These are phyloP conservation scores for Diaporthe citri DNA, from an alignment of 2,329 filamentous ascomycete genomes.

Conservation along the genomic window DNA sequence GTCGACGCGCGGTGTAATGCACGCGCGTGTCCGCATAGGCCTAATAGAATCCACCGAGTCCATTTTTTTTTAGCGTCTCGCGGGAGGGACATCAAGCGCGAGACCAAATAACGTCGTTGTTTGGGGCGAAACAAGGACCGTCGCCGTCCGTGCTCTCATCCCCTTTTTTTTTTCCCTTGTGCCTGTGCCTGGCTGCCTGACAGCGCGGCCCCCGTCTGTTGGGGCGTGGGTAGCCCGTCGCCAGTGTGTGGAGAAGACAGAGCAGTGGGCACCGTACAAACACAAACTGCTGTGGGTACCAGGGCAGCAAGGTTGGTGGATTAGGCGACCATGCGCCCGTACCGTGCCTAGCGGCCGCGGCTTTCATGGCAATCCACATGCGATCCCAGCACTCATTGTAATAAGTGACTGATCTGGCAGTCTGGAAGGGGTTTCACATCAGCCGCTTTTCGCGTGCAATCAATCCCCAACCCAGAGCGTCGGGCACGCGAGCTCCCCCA, in stretches of 20 bases:
- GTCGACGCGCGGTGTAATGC: constrained; percentile 27
- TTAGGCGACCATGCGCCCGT: constrained; percentile 21
- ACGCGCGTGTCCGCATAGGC: constrained; percentile 17
- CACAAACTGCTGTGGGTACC: constrained; percentile 4
- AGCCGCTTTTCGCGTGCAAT: constrained; percentile 6
- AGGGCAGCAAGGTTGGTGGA: constrained; percentile 14
- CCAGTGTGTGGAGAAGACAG: constrained; percentile 23
- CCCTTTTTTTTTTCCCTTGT: not conserved
- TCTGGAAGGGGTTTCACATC: constrained; percentile 14
- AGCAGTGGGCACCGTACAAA: constrained; percentile 17
- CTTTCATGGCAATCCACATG: constrained; percentile 21
- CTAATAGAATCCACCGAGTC: constrained; percentile 23
- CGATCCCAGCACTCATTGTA: constrained; percentile 9
- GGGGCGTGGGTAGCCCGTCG: constrained; percentile 2
- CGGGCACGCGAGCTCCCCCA: not conserved
- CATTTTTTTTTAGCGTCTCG: constrained; percentile 14
- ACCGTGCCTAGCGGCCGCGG: constrained; percentile 31
- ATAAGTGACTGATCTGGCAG: constrained; percentile 30
- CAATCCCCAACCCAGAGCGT: not conserved
- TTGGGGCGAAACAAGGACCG: constrained; percentile 14
- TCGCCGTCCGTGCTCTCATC: constrained; percentile 28
- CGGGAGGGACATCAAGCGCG: constrained; percentile 21
- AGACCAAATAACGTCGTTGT: constrained; percentile 12
- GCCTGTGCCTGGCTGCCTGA: not conserved
- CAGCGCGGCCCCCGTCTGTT: constrained; percentile 8